phyloP scores from a whole-genome alignment of 495 filamentous ascomycete species.

The Penicillium ochrochloron region DNA sequence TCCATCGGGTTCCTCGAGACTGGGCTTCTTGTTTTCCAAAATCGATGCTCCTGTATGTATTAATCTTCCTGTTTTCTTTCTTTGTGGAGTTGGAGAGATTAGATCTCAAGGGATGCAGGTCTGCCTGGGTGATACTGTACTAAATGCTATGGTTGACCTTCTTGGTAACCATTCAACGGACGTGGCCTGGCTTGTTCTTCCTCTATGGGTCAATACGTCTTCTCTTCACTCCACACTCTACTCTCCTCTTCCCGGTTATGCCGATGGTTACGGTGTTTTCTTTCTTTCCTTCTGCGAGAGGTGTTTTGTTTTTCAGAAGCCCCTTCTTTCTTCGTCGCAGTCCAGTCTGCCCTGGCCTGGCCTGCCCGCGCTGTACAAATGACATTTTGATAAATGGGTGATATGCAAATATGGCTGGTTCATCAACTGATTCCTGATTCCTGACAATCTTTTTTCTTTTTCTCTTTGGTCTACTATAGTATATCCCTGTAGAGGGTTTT shows the following conservation, averaged over 20 bases:
- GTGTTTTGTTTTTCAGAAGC: conserved; percentile 16
- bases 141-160: not conserved
- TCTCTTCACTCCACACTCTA: not conserved
- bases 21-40: conserved; percentile 2
- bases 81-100: conserved; percentile 9
- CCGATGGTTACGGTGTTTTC: conserved; percentile 23
- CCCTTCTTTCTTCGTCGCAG: conserved; percentile 17
- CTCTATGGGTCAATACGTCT: conserved; percentile 22
- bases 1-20: conserved; percentile 8
- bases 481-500: not conserved
- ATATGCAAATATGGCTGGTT: conserved; percentile 31
- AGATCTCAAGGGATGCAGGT: conserved; percentile 1
- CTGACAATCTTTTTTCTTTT: not conserved
- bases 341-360: not conserved
- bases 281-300: conserved; percentile 9
- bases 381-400: conserved; percentile 19
- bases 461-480: not conserved
- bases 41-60: conserved; percentile 31
- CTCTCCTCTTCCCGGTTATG: not conserved
- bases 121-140: not conserved
- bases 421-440: conserved; percentile 12
- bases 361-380: conserved; percentile 20
- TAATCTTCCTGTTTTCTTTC: conserved; percentile 27
- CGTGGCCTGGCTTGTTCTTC: conserved; percentile 11
- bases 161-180: not conserved